A percentile compares a stretch with the other conserved stretches of the same genome.
phyloP scores from a whole-genome alignment of 768 basidiomycete genomes.

The Amanita thiersii region DNA sequence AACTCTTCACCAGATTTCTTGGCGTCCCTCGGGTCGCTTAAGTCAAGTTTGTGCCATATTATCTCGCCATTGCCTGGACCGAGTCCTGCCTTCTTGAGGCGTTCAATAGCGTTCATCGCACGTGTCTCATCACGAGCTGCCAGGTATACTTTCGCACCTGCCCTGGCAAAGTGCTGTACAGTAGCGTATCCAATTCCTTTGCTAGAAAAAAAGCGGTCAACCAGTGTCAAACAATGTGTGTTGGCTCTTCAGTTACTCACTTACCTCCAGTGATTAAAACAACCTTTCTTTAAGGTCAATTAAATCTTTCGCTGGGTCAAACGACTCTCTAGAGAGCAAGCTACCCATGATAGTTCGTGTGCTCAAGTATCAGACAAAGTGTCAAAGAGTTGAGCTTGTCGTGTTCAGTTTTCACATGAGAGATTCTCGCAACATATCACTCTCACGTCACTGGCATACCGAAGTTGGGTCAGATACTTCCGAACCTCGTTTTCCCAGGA shows the following conservation, averaged over 20 bases:
- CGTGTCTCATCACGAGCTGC: conserved; percentile 38
- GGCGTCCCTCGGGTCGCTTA: conserved; percentile 39
- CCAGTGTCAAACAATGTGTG: not conserved
- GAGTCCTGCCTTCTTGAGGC: conserved; percentile 34
- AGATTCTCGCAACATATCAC: no score
- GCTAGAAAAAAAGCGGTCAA: conserved; percentile 11
- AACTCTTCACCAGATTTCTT: conserved; percentile 42
- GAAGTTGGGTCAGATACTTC: no score
- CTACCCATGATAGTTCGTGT: no score
- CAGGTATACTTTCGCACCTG: conserved; percentile 54
- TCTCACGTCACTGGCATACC: no score
- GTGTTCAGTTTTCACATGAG: no score
- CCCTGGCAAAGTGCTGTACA: conserved; percentile 39
- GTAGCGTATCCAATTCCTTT: conserved; percentile 37
- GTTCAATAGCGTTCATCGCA: conserved; percentile 39
- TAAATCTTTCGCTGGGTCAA: conserved; percentile 28
- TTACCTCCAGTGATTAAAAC: conserved; percentile 51
- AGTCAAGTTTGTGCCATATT: conserved; percentile 41
- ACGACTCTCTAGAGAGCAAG: not conserved
- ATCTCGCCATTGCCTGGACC: conserved; percentile 37
- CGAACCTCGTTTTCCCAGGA: no score
- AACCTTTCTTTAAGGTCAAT: conserved; percentile 41
- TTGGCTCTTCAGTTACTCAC: conserved; percentile 19
- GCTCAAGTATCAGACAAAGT: no score
- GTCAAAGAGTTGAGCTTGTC: not conserved